These are phyloP conservation scores for Immersiporthe knoxdaviesiana DNA, from an alignment of 2,329 filamentous ascomycete species.

Conservation along the genomic window DNA sequence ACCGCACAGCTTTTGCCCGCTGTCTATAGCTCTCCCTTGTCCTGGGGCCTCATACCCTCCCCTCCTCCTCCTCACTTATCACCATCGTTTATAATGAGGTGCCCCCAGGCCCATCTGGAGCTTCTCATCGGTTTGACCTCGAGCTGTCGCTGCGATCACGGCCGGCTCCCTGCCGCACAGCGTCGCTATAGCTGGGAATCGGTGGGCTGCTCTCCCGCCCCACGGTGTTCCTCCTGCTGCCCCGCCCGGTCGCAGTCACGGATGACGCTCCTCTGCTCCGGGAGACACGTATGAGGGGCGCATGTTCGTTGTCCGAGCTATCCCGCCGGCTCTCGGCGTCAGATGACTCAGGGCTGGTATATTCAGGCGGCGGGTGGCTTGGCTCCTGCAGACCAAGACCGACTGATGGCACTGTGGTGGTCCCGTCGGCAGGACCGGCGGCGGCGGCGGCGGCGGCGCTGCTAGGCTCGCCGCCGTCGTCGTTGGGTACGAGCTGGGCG, in stretches of 20 bases:
- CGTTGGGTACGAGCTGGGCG: constrained; percentile 75
- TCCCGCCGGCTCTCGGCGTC: constrained; percentile 59
- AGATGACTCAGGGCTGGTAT: constrained; percentile 67
- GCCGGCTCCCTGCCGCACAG: constrained; percentile 60
- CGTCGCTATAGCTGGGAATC: constrained; percentile 83
- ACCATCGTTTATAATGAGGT: too few relatives aligned
- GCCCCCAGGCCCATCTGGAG: background rate
- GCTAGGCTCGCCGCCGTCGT: constrained; percentile 74
- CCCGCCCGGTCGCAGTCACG: constrained; percentile 41
- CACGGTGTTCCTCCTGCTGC: constrained; percentile 31
- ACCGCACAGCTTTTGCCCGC: background rate
- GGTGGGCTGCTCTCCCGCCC: constrained; percentile 57
- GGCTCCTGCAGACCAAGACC: constrained; percentile 57
- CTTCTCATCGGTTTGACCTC: constrained; percentile 30
- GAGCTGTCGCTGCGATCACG: constrained; percentile 50
- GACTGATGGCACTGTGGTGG: constrained; percentile 40
- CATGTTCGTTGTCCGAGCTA: constrained; percentile 60
- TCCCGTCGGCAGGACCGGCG: constrained; percentile 37
- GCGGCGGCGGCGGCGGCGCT: constrained; percentile 41
- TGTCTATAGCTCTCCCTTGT: background rate
- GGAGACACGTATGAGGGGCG: constrained; percentile 54
- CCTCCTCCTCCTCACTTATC: too few relatives aligned
- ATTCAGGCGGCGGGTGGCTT: constrained; percentile 70
- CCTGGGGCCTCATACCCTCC: too few relatives aligned
- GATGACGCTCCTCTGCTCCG: constrained; percentile 56